Conservation (phyloP, 2,329 filamentous ascomycete genomes). For the Aspergillus quadrilineatus region DNA sequence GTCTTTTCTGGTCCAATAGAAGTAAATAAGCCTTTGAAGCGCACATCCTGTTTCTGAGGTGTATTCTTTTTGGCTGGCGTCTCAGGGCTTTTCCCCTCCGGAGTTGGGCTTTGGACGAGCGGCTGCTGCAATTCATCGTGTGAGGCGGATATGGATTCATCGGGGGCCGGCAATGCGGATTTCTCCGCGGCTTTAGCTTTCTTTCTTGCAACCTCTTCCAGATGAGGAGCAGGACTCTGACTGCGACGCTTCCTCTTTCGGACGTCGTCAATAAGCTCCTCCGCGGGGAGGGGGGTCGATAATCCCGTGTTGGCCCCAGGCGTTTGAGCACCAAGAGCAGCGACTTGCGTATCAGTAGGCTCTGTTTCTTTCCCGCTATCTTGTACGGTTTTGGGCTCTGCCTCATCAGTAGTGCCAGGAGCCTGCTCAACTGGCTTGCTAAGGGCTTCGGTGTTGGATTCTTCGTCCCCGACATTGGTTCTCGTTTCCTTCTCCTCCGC, state of each 20-base stretch:
- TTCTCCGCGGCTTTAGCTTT: slow-evolving; percentile 53
- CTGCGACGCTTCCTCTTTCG: slow-evolving; percentile 69
- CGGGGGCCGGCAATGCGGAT: slow-evolving; percentile 19
- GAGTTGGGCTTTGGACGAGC: slow-evolving; percentile 15
- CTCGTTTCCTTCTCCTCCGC: not conserved
- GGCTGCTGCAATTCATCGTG: slow-evolving; percentile 15
- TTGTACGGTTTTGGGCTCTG: slow-evolving; percentile 14
- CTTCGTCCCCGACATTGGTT: not conserved
- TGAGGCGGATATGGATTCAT: not conserved
- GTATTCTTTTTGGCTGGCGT: slow-evolving; percentile 20
- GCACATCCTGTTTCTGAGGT: slow-evolving; percentile 41
- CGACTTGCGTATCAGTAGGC: slow-evolving; percentile 14
- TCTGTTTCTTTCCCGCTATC: slow-evolving; percentile 2
- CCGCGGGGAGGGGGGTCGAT: slow-evolving; percentile 30
- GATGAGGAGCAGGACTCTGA: slow-evolving; percentile 58
- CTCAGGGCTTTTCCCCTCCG: slow-evolving; percentile 15
- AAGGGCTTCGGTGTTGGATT: not conserved
- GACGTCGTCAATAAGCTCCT: slow-evolving; percentile 52
- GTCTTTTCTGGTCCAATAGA: slow-evolving; percentile 26
- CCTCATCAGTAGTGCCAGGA: slow-evolving; percentile 14
- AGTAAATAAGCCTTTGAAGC: slow-evolving; percentile 52
- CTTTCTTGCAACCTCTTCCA: slow-evolving; percentile 56
- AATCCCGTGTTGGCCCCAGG: slow-evolving; percentile 28
- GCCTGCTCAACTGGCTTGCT: slow-evolving; percentile 27
- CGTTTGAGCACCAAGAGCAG: slow-evolving; percentile 21